phyloP scores from a whole-genome alignment of 2,329 filamentous ascomycete species.

The Phialophora expanda region DNA sequence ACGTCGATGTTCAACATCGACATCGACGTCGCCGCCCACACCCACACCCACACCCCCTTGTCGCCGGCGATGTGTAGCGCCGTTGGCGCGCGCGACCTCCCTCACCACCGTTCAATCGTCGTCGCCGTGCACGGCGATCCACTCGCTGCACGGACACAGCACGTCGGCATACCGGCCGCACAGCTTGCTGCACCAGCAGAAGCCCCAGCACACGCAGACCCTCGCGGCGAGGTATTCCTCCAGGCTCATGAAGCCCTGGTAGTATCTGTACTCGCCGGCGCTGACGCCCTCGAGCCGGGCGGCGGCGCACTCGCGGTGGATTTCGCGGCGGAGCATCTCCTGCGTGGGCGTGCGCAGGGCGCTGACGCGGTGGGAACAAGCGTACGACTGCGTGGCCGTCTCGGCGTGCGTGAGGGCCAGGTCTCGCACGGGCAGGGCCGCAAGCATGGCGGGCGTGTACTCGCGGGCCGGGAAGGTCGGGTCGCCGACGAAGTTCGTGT shows the following conservation, averaged over 20 bases:
- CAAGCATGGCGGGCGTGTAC: conserved; percentile 25
- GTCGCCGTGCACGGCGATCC: conserved; percentile 26
- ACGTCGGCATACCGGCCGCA: conserved; percentile 38
- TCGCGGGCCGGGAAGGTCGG: conserved; percentile 24
- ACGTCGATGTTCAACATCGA: neutral
- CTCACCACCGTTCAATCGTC: neutral
- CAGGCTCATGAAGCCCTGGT: conserved; percentile 37
- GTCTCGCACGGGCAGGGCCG: conserved; percentile 20
- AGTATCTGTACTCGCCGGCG: conserved; percentile 38
- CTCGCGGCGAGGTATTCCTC: conserved; percentile 35
- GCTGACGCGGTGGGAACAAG: neutral
- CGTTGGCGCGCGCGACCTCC: neutral
- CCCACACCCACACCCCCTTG: too few species aligned
- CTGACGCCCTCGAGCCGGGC: conserved; percentile 36
- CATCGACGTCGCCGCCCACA: neutral
- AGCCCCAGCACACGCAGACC: conserved; percentile 39
- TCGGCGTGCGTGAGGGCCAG: conserved; percentile 24
- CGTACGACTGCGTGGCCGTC: conserved; percentile 6
- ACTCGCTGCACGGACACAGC: conserved; percentile 36
- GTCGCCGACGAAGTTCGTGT: conserved; percentile 30
- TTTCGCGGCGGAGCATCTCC: conserved; percentile 31
- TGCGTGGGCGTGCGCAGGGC: conserved; percentile 21
- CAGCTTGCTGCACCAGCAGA: conserved; percentile 36
- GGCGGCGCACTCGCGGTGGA: conserved; percentile 34
- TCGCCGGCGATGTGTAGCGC: neutral